These are phyloP conservation scores for Perkinsus chesapeaki DNA, from an alignment of 169 alveolate species.

Conservation along the genomic window DNA sequence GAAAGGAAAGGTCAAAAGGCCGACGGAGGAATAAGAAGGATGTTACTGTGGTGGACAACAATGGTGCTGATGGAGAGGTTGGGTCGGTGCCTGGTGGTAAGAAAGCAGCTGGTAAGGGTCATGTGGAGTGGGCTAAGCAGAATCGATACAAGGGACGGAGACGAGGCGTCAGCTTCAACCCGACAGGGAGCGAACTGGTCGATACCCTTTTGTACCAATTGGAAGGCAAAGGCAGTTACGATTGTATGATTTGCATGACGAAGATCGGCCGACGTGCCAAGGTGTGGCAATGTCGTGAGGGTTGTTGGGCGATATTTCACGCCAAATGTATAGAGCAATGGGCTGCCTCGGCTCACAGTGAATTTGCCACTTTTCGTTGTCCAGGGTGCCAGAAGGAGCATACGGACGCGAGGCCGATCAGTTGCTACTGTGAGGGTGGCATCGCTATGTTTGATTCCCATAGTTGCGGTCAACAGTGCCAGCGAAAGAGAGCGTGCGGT, in stretches of 20 bases:
- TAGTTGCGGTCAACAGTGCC: constrained; percentile 58
- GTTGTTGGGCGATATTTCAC: not conserved
- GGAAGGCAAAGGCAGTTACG: constrained; percentile 43
- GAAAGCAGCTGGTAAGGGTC: not conserved
- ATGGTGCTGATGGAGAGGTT: not conserved
- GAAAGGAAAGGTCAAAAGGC: not conserved
- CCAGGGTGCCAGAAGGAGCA: not conserved
- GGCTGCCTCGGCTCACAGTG: not conserved
- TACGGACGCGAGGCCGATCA: not conserved
- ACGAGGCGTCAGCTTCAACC: not conserved
- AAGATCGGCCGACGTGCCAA: constrained; percentile 43
- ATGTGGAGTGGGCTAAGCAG: not conserved
- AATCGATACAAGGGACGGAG: not conserved
- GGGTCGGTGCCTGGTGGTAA: not conserved
- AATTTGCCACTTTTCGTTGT: not conserved
- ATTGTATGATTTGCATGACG: constrained; percentile 61
- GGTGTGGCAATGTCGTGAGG: constrained; percentile 58
- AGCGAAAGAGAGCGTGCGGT: constrained; percentile 49
- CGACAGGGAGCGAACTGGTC: not conserved
- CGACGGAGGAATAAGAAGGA: not conserved
- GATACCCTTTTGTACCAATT: not conserved
- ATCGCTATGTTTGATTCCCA: constrained; percentile 18
- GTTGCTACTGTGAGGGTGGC: not conserved
- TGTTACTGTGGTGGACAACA: not conserved
- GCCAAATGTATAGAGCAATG: not conserved